These are phyloP conservation scores for Plectosphaerella cucumerina DNA, from an alignment of 2,329 filamentous ascomycete genomes.

Conservation along the genomic window DNA sequence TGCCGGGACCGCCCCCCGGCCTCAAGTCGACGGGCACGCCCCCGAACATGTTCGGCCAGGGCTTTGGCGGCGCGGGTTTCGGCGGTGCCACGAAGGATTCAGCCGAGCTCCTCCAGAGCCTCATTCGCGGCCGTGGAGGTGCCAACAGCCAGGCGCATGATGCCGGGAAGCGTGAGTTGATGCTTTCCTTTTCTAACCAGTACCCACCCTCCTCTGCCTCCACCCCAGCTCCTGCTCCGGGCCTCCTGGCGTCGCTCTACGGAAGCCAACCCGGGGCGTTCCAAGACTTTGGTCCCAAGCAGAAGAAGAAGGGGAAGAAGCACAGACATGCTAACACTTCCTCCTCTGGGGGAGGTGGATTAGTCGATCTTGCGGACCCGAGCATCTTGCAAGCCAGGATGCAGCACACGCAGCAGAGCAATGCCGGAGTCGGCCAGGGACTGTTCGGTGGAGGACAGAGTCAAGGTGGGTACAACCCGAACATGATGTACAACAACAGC, in stretches of 20 bases:
- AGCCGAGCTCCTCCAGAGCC: conserved; percentile 74
- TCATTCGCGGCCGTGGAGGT: conserved; percentile 68
- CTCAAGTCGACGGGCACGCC: conserved; percentile 94
- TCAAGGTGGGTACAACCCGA: conserved; percentile 93
- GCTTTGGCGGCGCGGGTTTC: conserved; percentile 61
- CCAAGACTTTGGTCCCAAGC: conserved; percentile 91
- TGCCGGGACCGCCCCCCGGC: conserved; percentile 90
- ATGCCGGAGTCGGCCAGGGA: conserved; percentile 81
- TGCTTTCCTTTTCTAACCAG: conserved; percentile 86
- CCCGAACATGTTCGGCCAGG: conserved; percentile 90
- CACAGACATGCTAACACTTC: conserved; percentile 99
- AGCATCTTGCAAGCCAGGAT: conserved; percentile 98
- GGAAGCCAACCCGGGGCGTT: conserved; percentile 79
- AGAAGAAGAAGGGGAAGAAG: conserved; percentile 99
- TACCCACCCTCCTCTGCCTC: conserved; percentile 78
- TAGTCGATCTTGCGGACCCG: conserved; percentile 99
- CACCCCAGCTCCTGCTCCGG: conserved; percentile 82
- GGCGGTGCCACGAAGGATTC: conserved; percentile 64
- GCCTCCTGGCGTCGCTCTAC: conserved; percentile 89
- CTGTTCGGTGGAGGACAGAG: conserved; percentile 82
- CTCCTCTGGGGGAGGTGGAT: conserved; percentile 97
- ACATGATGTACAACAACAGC: conserved; percentile 68
- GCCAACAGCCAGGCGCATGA: conserved; percentile 72
- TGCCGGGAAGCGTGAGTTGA: conserved; percentile 96
- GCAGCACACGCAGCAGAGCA: conserved; percentile 81